Base-by-base conservation (phyloP, 2,329 filamentous ascomycete species). In the Coniella vitis region DNA sequence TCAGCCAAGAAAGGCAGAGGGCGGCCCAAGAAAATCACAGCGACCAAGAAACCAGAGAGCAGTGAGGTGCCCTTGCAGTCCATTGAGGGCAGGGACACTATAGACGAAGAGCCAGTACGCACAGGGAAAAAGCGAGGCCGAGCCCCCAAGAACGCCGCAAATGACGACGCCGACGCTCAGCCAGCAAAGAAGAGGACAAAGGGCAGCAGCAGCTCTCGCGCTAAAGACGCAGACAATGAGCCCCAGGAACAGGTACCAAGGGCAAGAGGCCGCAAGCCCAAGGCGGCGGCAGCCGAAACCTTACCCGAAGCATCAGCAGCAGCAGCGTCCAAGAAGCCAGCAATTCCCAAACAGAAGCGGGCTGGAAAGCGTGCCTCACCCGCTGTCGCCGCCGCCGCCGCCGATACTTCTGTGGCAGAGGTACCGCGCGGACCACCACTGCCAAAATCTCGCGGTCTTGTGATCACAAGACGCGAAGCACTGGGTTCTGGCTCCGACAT, bases 351-450 rank as follows among this genome's bases (percentile, higher is more conserved):
- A 39, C 55, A 52, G 13, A 66, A 67, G 35, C 60, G 59, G 1
- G 61, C 62, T 37, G 58, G 63, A 17, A 66, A 63, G 54, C 63
- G 61, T 54, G 69, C 67, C 52, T 69, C 69, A n/a, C 63, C 64
- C 3, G 64, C 69, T 3, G 69, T 65, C 2, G 67, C 63, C 36
- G 76, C 64, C 3, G 64, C 69, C 3, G 69, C 65, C 2, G 67
- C 63, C 36, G 76, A 78, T 32, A 68, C 71, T 7, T 74, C 71
- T 13, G 60, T 69, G 20, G 73, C 72, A 1, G 60, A 61, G 3
- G 65, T 79, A 9, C 74, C 77, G 34, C 73, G 73, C 8, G 75
- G 75, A 0, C 77, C 78, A 2, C 78, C 78, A 0, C 66, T 80
- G 45, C 77, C 78, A 45, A 78, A 72, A 57, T 66, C 70, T 35